Percentiles rank a stretch among this genome's conserved stretches.
Conservation (phyloP, 106 monocot species). For the Triglochin maritima region DNA sequence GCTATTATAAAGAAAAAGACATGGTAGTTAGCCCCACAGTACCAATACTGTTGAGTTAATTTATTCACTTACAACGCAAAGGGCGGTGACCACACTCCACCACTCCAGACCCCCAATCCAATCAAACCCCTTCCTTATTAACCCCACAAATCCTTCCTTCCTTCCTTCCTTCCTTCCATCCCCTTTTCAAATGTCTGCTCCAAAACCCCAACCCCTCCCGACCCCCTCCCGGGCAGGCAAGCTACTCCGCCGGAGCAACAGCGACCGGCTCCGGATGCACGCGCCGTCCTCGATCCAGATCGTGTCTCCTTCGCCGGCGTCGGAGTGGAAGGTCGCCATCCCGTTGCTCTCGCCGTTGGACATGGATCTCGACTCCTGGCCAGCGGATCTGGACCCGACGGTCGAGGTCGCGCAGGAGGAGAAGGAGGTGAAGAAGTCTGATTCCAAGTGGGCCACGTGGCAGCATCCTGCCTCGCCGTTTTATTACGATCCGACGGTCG, state of each 20-base stretch:
- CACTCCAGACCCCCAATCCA: no score
- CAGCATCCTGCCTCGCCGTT: constrained; percentile 37
- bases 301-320: constrained; percentile 2
- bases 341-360: constrained; percentile 41
- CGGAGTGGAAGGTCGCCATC: constrained; percentile 37
- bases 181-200: not conserved
- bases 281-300: constrained; percentile 38
- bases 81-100: no score
- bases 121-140: no score
- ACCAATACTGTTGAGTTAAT: no score
- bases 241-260: constrained; percentile 13
- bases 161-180: no score
- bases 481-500: constrained; percentile 24
- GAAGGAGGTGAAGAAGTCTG: not conserved
- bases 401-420: not conserved
- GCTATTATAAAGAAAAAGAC: no score
- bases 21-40: no score
- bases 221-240: constrained; percentile 11
- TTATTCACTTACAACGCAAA: no score
- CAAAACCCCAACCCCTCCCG: not conserved
- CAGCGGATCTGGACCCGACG: not conserved
- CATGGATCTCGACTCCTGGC: constrained; percentile 5
- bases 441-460: constrained; percentile 6
- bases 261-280: constrained; percentile 34
- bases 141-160: no score